These are phyloP conservation scores for Symbiotaphrina buchneri DNA, from an alignment of 495 filamentous ascomycete genomes.

Conservation along the genomic window DNA sequence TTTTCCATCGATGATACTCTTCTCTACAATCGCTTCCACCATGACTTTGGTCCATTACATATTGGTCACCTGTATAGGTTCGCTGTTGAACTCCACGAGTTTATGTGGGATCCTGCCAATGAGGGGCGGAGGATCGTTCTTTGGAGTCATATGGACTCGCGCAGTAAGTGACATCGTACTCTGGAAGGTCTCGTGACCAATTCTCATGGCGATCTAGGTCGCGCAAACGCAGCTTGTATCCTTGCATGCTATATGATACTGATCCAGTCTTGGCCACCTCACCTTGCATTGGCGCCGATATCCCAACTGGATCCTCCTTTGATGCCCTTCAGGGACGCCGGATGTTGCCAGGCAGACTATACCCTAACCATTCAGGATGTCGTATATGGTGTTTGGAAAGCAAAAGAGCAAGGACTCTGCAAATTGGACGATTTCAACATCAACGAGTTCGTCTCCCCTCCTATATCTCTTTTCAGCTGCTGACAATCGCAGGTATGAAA, in stretches of 20 bases:
- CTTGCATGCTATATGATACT: slow-evolving; percentile 97
- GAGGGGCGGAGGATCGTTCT: slow-evolving; percentile 76
- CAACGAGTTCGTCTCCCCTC: slow-evolving; percentile 45
- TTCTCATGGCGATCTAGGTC: slow-evolving; percentile 19
- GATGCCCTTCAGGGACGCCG: slow-evolving; percentile 97
- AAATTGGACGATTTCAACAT: slow-evolving; percentile 75
- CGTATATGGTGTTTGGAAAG: slow-evolving; percentile 96
- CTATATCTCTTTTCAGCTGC: neutral
- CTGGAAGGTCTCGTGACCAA: neutral
- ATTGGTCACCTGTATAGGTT: slow-evolving; percentile 95
- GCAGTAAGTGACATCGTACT: slow-evolving; percentile 31
- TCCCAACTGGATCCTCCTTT: slow-evolving; percentile 87
- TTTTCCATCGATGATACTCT: slow-evolving; percentile 87
- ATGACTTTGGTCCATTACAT: slow-evolving; percentile 93
- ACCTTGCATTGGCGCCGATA: slow-evolving; percentile 89
- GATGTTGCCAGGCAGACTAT: slow-evolving; percentile 96
- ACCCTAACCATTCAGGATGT: slow-evolving; percentile 86
- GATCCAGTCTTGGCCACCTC: slow-evolving; percentile 94
- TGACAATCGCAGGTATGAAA: slow-evolving; percentile 42
- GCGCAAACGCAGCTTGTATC: slow-evolving; percentile 91
- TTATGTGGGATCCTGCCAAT: slow-evolving; percentile 68
- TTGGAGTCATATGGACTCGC: slow-evolving; percentile 77
- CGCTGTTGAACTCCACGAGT: slow-evolving; percentile 82
- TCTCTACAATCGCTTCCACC: slow-evolving; percentile 95
- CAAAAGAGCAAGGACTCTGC: slow-evolving; percentile 82